Base-by-base conservation (phyloP, 345 rosid species). In the Kandelia obovata region DNA sequence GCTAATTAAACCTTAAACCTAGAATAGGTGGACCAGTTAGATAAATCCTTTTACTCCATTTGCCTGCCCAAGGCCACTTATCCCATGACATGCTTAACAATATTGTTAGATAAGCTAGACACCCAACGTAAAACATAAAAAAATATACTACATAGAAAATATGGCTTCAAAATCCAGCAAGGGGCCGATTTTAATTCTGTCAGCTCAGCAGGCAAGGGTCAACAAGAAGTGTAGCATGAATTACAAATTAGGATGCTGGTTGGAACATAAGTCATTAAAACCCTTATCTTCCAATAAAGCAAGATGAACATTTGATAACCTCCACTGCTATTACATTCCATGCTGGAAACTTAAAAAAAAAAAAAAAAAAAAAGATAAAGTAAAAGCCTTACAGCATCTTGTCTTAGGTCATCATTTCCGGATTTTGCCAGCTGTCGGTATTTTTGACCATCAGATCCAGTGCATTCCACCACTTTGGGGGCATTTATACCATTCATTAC, bases 341-440 rank as follows among this genome's bases (percentile, higher is more conserved):
- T 21, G 6, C 31, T 15, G 26, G 27, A 56, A 64, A 61, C 25
- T 31, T 21, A 21, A 21, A 28, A 2, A 2, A 5, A 31, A 31
- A 31, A 5, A 31, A 31, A 31, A 31, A 51, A 47, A 47, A 64
- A 64, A 58, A 34, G 37, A 20, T 57, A n/a, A 32, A n/a, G 47
- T 27, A 58, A 4, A 67, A 77, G 71, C 66, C 96, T 74, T 79
- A 94, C 98, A 76, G 98, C 97, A 87, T 94, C 98, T 78, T 94
- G 98, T 89, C 98, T 86, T 60, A 94, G 89, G 81, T 94, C 98
- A 78, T 94, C 98, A 75, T 91, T 94, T 77, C 96, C 97, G 74
- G 96, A 94, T 83, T 94, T 94, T 71, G 97, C 98, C 26, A 94
- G 89, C 71, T 94, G 98, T 62, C 89, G 89, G 81, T 94, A 94